Conservation (phyloP, 805 yeast genomes). For the Kodamaea fukazawae region DNA sequence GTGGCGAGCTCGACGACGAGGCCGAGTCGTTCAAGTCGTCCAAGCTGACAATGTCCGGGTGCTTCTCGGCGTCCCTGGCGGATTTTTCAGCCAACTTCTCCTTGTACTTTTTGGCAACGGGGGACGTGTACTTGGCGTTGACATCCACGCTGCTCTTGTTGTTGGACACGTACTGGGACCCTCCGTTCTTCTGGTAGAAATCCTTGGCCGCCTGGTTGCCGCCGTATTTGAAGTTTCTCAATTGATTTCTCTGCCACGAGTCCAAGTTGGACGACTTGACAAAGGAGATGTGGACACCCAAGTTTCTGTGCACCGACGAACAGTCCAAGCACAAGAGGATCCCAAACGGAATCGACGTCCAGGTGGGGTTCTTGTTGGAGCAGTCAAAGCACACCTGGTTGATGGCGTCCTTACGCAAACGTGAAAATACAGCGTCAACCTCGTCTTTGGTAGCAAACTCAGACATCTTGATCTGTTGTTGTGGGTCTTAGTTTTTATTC, state of each 20-base stretch:
- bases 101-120: conserved; percentile 77
- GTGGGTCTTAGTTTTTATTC: neutral
- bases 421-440: conserved; percentile 60
- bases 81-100: conserved; percentile 73
- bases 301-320: conserved; percentile 89
- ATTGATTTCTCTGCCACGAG: conserved; percentile 88
- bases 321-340: conserved; percentile 90
- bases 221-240: conserved; percentile 89
- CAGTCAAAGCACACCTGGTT: conserved; percentile 93
- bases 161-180: conserved; percentile 55
- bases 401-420: conserved; percentile 62
- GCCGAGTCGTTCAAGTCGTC: conserved; percentile 42
- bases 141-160: conserved; percentile 52
- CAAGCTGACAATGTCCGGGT: conserved; percentile 72
- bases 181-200: conserved; percentile 81
- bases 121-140: conserved; percentile 73
- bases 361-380: conserved; percentile 89
- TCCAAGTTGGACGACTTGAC: conserved; percentile 91
- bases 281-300: conserved; percentile 95
- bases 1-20: conserved; percentile 28
- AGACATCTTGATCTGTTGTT: conserved; percentile 26
- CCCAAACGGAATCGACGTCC: conserved; percentile 98
- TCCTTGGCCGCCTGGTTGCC: conserved; percentile 88
- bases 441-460: conserved; percentile 68
- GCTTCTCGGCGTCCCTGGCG: conserved; percentile 59